Conservation (phyloP, 2,329 filamentous ascomycete species). For the Paraphaeosphaeria sporulosa region DNA sequence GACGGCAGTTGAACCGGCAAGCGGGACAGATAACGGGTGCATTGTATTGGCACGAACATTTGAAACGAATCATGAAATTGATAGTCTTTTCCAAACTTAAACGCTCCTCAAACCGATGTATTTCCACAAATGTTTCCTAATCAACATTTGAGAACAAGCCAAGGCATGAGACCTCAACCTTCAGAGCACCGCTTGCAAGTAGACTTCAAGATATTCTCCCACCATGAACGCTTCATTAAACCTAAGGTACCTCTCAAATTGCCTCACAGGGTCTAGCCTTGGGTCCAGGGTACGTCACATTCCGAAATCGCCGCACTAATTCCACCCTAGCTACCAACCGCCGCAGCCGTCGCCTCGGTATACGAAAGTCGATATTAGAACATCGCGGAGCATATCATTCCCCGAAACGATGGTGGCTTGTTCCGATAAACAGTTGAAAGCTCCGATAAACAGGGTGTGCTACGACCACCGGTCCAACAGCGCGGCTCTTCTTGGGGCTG, state of each 20-base stretch:
- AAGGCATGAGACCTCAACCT: too few relatives aligned
- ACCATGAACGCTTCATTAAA: too few relatives aligned
- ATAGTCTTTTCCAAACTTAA: too few relatives aligned
- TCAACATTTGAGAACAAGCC: too few relatives aligned
- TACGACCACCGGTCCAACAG: background rate
- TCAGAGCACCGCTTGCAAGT: too few relatives aligned
- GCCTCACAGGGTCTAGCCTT: too few relatives aligned
- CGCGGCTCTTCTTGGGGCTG: background rate
- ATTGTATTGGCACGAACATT: background rate
- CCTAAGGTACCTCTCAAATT: too few relatives aligned
- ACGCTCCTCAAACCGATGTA: too few relatives aligned
- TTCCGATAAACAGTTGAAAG: too few relatives aligned
- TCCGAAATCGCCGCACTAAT: background rate
- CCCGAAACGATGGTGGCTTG: too few relatives aligned
- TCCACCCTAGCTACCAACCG: background rate
- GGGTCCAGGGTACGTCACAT: background rate
- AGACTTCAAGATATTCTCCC: too few relatives aligned
- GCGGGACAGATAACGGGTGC: background rate
- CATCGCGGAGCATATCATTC: background rate
- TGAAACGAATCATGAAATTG: background rate
- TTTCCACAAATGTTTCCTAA: too few relatives aligned
- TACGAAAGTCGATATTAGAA: slow-evolving; percentile 8
- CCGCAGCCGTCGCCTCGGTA: slow-evolving; percentile 7
- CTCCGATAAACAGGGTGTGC: background rate
- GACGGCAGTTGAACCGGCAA: background rate